These are phyloP conservation scores for Auricularia heimuer DNA, from an alignment of 768 basidiomycete species.

Conservation along the genomic window DNA sequence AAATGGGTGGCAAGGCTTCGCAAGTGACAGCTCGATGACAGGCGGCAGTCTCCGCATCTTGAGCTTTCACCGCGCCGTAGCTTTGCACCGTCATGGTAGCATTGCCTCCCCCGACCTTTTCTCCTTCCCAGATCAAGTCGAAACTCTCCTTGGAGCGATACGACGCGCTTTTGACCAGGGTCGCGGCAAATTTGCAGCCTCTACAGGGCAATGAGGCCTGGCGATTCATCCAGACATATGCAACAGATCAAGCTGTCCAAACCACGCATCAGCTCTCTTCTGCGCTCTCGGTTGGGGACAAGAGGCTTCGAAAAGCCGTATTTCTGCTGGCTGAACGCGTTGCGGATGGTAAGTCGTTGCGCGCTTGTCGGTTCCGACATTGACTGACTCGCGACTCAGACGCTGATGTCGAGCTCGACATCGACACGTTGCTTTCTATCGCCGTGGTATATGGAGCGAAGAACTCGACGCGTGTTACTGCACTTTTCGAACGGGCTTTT, in stretches of 20 bases:
- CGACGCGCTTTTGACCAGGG: neutral
- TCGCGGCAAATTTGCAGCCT: neutral
- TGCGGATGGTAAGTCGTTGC: constrained; percentile 19
- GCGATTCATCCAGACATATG: neutral
- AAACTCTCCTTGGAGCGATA: neutral
- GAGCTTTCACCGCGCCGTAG: too few species aligned
- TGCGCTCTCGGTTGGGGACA: constrained; percentile 29
- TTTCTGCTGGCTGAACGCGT: constrained; percentile 50
- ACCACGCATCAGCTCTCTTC: neutral
- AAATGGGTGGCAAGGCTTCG: too few species aligned
- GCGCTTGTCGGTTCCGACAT: neutral
- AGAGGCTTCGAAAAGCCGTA: constrained; percentile 35
- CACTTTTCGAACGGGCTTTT: neutral
- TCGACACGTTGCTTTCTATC: neutral
- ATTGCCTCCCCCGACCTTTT: neutral
- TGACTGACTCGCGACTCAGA: neutral
- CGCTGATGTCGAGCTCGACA: neutral
- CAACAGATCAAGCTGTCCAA: neutral
- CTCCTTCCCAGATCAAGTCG: neutral
- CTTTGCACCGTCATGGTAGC: too few species aligned
- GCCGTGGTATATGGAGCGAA: neutral
- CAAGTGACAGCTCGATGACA: too few species aligned
- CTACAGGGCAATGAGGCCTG: neutral
- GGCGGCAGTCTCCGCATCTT: too few species aligned
- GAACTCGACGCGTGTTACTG: neutral